A percentile compares a stretch with the other conserved stretches of the same genome.
Conservation (phyloP, 2,329 filamentous ascomycete genomes). For the Nothophaeocryptopus gaeumannii region DNA sequence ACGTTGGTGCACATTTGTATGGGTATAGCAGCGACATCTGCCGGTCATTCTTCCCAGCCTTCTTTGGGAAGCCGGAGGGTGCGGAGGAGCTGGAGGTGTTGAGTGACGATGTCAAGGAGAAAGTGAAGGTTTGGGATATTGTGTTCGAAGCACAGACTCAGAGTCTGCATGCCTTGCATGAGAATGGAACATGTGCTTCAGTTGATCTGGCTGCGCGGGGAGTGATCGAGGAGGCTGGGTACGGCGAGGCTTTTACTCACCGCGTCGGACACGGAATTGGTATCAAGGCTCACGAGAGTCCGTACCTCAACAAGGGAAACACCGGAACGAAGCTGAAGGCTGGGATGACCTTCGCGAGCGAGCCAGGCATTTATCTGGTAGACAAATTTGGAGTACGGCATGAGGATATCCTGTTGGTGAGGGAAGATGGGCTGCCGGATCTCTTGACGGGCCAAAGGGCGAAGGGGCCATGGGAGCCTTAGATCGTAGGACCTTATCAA, state of each 20-base stretch:
- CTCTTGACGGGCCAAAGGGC: conserved; percentile 56
- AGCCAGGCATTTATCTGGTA: conserved; percentile 62
- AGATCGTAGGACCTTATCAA: too few species aligned
- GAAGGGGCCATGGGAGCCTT: conserved; percentile 53
- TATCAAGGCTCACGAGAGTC: conserved; percentile 65
- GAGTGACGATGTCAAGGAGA: conserved; percentile 40
- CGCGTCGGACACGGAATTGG: conserved; percentile 63
- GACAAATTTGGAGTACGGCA: conserved; percentile 61
- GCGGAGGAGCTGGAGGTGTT: conserved; percentile 34
- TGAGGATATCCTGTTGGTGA: conserved; percentile 61
- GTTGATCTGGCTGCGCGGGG: conserved; percentile 60
- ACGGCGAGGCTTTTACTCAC: conserved; percentile 60
- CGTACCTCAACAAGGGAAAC: conserved; percentile 64
- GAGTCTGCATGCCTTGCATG: conserved; percentile 50
- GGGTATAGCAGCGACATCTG: conserved; percentile 65
- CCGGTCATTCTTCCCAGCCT: conserved; percentile 54
- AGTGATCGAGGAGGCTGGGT: conserved; percentile 58
- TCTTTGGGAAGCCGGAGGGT: conserved; percentile 33
- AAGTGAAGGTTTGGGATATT: conserved; percentile 58
- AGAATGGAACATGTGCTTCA: conserved; percentile 55
- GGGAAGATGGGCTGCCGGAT: conserved; percentile 52
- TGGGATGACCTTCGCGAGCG: conserved; percentile 63
- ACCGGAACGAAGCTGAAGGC: conserved; percentile 45
- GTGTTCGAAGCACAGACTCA: conserved; percentile 62
- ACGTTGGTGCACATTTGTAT: conserved; percentile 60